Evolutionary conservation across 768 basidiomycete genomes (phyloP), one percentile per base, ranked within the genome.

Genomic region (Psilocybe cyanescens): DNA sequence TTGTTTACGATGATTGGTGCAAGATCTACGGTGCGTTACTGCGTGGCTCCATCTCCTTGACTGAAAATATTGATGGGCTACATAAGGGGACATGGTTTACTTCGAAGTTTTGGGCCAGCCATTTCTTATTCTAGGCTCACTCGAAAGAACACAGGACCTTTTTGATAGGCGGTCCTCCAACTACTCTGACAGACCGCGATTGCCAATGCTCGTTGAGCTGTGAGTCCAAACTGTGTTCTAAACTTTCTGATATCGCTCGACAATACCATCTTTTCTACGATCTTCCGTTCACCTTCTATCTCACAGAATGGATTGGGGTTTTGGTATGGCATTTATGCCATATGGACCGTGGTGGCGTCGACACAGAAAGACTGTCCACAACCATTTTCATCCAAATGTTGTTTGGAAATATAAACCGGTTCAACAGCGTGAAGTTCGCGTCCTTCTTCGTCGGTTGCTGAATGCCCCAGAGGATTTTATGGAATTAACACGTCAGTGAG

Each of bases 121-220:
- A 4, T 65, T 72, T 30, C 48, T 75, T 9, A 54, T 74, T 16
- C 47, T 75, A 2, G 65, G 67, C 17, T 65, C 57, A 9, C 39
- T 62, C 7, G 24, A 80, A 61, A 78, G 66, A 74, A 76, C 56
- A 1, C 70, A 72, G 44, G 86, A 88, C 30, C 76, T 88, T 1
- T 80, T 88, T 17, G 85, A 87, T 49, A 84, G 79, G 60, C 75
- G 81, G 7, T 82, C 80, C 5, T 65, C 74, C 9, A 84, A 81
- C 50, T 87, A 87, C 60, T 86, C 87, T 0, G 82, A 83, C 57
- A 77, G 84, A 54, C 73, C 73, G 39, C 64, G 74, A 41, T 67
- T 81, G 29, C 76, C 78, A 0, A 84, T 85, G 83, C 74, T 83
- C 45, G 78, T 81, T 53, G 83, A 81, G 35, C 58, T 85, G 81